Percentiles rank a stretch among this genome's conserved stretches.
These are phyloP conservation scores for Berberis thunbergii DNA, from an alignment of 164 flowering plant genomes.

Conservation along the genomic window DNA sequence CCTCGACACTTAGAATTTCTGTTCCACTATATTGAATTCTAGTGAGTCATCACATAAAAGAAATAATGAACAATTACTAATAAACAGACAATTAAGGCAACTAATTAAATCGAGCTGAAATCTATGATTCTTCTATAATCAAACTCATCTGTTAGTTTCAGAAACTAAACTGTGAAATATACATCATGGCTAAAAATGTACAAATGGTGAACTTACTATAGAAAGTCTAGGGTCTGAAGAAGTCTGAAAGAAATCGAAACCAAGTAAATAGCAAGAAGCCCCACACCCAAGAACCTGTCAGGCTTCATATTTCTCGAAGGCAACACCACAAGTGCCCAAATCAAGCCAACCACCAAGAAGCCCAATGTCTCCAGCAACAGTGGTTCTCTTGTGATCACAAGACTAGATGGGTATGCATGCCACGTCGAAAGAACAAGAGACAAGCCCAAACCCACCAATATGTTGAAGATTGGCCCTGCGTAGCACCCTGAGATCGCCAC, in stretches of 20 bases:
- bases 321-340: constrained; percentile 28
- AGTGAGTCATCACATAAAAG: too few species aligned
- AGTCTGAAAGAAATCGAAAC: constrained; percentile 14
- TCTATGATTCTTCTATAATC: too few species aligned
- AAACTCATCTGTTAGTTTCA: too few species aligned
- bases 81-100: too few species aligned
- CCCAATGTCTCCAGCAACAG: constrained; percentile 27
- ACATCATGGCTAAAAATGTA: neutral
- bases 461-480: constrained; percentile 51
- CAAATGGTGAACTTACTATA: neutral
- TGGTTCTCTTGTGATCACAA: constrained; percentile 24
- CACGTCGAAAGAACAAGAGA: constrained; percentile 34
- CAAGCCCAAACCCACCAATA: constrained; percentile 39
- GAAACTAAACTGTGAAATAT: too few species aligned
- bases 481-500: constrained; percentile 43
- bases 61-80: too few species aligned
- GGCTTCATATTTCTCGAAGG: constrained; percentile 24
- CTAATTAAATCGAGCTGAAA: too few species aligned
- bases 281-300: constrained; percentile 22
- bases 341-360: constrained; percentile 24
- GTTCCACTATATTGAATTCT: too few species aligned
- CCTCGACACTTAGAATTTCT: too few species aligned
- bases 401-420: constrained; percentile 21
- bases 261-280: constrained; percentile 26
- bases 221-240: constrained; percentile 4